These are phyloP conservation scores for Phytopythium cucurbitacearum DNA, from an alignment of 352 stramenopile species.

Conservation along the genomic window DNA sequence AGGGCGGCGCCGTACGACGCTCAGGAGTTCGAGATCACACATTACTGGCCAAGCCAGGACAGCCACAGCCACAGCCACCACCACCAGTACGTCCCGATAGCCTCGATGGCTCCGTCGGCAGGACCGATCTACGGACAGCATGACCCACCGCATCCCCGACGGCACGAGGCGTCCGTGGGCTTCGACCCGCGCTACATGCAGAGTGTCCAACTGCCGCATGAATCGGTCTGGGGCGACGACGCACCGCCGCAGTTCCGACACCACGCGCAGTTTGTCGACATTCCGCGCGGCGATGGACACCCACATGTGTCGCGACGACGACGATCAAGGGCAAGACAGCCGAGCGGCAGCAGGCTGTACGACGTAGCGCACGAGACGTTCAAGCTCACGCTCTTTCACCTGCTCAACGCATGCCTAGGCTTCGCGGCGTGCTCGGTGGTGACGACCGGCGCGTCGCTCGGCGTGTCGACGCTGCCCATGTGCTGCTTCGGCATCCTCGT, in stretches of 20 bases:
- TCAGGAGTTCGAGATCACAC: too few species aligned
- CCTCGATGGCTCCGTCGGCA: too few species aligned
- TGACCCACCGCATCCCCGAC: too few species aligned
- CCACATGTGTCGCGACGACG: background rate
- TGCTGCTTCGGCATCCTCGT: conserved; percentile 65
- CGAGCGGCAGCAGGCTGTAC: background rate
- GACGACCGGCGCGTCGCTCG: conserved; percentile 31
- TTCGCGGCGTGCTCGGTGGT: conserved; percentile 42
- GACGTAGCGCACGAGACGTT: conserved; percentile 12
- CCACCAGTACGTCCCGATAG: too few species aligned
- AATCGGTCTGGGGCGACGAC: background rate
- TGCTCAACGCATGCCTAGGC: conserved; percentile 51
- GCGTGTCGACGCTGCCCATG: conserved; percentile 43
- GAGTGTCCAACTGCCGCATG: background rate
- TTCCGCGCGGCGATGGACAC: too few species aligned
- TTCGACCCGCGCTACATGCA: background rate
- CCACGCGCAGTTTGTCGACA: too few species aligned
- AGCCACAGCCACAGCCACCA: too few species aligned
- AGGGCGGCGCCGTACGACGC: too few species aligned
- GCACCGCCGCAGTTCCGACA: background rate
- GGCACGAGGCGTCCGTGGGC: too few species aligned
- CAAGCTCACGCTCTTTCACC: conserved; percentile 49
- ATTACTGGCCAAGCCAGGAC: too few species aligned
- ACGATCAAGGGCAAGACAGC: background rate
- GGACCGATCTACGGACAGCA: too few species aligned